phyloP scores from a whole-genome alignment of 2,329 filamentous ascomycete species.

The Zopfia rhizophila region DNA sequence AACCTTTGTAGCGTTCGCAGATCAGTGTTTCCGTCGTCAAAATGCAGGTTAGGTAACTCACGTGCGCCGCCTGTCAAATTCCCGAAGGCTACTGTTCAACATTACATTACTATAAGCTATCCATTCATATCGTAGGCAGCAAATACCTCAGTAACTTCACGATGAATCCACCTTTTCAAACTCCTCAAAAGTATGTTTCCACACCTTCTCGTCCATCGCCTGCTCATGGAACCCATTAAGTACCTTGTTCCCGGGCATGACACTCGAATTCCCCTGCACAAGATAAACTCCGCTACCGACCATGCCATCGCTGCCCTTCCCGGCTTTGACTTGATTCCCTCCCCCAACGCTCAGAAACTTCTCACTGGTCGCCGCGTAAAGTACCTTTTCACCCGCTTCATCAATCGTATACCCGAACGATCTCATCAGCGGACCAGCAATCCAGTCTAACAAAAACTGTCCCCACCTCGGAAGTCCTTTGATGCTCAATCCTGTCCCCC shows the following conservation, averaged over 20 bases:
- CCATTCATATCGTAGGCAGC: neutral
- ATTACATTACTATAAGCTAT: constrained; percentile 6
- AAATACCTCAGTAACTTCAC: no score
- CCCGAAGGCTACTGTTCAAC: no score
- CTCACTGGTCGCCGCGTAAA: constrained; percentile 47
- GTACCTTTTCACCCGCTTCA: constrained; percentile 19
- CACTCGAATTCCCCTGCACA: constrained; percentile 50
- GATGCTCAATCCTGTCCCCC: constrained; percentile 16
- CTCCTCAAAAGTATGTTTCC: constrained; percentile 49
- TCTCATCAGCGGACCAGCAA: constrained; percentile 8
- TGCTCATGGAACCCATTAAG: constrained; percentile 42
- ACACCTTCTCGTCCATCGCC: constrained; percentile 42
- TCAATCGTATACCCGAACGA: constrained; percentile 9
- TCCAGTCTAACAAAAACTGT: constrained; percentile 8
- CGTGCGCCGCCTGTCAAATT: no score
- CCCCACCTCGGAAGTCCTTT: constrained; percentile 6
- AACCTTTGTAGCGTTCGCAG: no score
- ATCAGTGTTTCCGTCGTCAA: no score
- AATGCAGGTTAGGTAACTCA: no score
- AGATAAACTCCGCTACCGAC: constrained; percentile 49
- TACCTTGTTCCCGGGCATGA: constrained; percentile 44
- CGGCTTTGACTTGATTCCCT: neutral
- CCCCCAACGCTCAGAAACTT: constrained; percentile 27
- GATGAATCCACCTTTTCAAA: constrained; percentile 37
- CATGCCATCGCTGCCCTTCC: constrained; percentile 34